Evolutionary conservation across 768 basidiomycete species (phyloP).

Genomic region (Tulasnella sp.): DNA sequence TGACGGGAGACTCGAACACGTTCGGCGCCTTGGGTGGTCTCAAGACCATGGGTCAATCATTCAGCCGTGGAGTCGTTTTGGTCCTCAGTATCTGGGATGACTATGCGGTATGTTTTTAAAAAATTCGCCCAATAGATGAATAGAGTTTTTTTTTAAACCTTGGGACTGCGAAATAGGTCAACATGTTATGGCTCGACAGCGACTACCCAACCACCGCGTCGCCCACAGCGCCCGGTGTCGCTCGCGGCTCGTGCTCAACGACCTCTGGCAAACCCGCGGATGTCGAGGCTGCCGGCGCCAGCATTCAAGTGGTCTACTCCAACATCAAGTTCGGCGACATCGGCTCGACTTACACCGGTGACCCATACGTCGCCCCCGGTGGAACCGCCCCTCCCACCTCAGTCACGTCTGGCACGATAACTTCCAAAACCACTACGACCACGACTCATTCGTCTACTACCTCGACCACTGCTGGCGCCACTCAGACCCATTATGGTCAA

Average conservation of each 20-base stretch:
- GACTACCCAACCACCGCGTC: constrained; percentile 9
- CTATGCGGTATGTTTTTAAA: no score
- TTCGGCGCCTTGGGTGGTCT: constrained; percentile 38
- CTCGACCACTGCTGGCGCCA: constrained; percentile 5
- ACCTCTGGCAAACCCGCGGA: constrained; percentile 15
- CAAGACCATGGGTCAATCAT: constrained; percentile 28
- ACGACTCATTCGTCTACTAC: background rate
- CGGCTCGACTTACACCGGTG: constrained; percentile 10
- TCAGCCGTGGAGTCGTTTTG: constrained; percentile 38
- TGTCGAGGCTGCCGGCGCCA: constrained; percentile 11
- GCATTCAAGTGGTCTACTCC: constrained; percentile 7
- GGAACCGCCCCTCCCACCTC: background rate
- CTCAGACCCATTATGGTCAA: constrained; percentile 16
- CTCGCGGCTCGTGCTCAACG: constrained; percentile 15
- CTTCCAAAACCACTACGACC: background rate
- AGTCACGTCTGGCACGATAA: background rate
- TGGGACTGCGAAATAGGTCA: no score
- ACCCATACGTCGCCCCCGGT: background rate
- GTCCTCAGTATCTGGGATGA: constrained; percentile 47
- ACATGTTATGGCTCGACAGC: constrained; percentile 30
- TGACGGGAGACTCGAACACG: constrained; percentile 36
- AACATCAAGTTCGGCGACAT: constrained; percentile 9
- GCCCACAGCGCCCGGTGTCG: constrained; percentile 11
- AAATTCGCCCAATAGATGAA: no score
- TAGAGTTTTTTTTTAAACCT: no score